A percentile compares a stretch with the other conserved stretches of the same genome.
Conservation (phyloP, 2,329 filamentous ascomycete species). For the Escovopsis sp. region DNA sequence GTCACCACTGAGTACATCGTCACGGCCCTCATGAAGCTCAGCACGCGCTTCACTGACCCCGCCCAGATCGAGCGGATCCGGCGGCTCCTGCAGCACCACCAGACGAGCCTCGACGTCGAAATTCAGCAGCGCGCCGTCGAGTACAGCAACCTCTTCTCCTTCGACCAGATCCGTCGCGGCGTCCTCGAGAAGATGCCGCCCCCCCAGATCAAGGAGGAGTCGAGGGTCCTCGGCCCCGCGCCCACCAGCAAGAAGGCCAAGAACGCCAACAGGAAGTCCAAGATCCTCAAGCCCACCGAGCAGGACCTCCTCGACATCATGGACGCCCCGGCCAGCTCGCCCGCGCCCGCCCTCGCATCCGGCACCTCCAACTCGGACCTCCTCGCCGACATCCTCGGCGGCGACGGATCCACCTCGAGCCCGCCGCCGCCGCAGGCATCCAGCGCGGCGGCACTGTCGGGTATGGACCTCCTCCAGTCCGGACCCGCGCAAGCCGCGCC, state of each 20-base stretch:
- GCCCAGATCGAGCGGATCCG: slow-evolving; percentile 79
- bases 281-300: slow-evolving; percentile 68
- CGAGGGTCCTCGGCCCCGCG: slow-evolving; percentile 73
- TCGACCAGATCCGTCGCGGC: slow-evolving; percentile 72
- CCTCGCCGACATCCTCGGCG: slow-evolving; percentile 80
- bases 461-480: slow-evolving; percentile 67
- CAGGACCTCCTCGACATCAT: slow-evolving; percentile 90
- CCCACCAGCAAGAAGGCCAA: slow-evolving; percentile 47
- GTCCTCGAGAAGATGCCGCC: slow-evolving; percentile 97
- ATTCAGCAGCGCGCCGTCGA: slow-evolving; percentile 93
- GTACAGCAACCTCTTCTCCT: slow-evolving; percentile 85
- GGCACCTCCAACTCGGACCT: slow-evolving; percentile 67
- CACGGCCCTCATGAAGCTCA: slow-evolving; percentile 88
- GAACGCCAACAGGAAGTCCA: slow-evolving; percentile 59
- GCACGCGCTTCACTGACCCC: slow-evolving; percentile 67
- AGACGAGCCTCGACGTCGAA: slow-evolving; percentile 83
- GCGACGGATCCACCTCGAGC: slow-evolving; percentile 28
- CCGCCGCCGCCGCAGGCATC: slow-evolving; percentile 37
- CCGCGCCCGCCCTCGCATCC: slow-evolving; percentile 34
- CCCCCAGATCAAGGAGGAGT: slow-evolving; percentile 91
- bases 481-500: slow-evolving; percentile 21
- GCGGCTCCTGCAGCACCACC: slow-evolving; percentile 59
- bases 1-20: slow-evolving; percentile 91
- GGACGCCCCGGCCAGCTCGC: slow-evolving; percentile 47
- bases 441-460: slow-evolving; percentile 48